Evolutionary conservation across 2,329 filamentous ascomycete species (phyloP), one percentile per base, ranked within the genome.

Genomic region (Aspergillus ustus): DNA sequence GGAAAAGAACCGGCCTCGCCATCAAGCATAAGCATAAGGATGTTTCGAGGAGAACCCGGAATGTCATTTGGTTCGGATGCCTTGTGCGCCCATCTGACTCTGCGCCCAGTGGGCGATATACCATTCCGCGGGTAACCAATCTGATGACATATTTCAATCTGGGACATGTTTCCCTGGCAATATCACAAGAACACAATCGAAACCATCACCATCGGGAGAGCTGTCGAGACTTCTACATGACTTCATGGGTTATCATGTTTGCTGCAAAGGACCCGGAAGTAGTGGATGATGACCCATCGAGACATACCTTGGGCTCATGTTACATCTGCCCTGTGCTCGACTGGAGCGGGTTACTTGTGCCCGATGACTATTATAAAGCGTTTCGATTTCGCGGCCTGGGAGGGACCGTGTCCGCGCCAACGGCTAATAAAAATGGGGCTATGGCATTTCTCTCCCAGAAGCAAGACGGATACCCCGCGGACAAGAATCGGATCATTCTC

Each of bases 91-190:
- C 49, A 51, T 51, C 49, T 31, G 49, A 6, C 25, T 50, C 46
- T 22, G 29, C 49, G 22, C 49, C 49, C 2, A 51, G 49, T 51
- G 49, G 49, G 4, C 49, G 49, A 51, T 51, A 51, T 51, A 51
- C 49, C 49, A 51, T 51, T 51, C 49, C 49, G 22, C n/a, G 49
- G 49, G 49, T 51, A 29, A 51, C 49, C 22, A 51, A 51, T 51
- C 49, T 51, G 2, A 51, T 51, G 49, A 29, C 7, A 4, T 51
- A 51, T 51, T 51, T 51, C 25, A 51, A 51, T 31, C 49, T 51
- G 2, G 49, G 49, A 29, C 8, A 51, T 4, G 49, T 46, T 2
- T 46, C 4, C 44, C 44, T 46, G 44, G n/a, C 11, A n/a, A n/a
- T 4, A 19, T 46, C 44, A 46, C 44, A 46, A 7, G 44, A n/a